These are phyloP conservation scores for Starmerella floricola DNA, from an alignment of 805 yeast species.

Conservation along the genomic window DNA sequence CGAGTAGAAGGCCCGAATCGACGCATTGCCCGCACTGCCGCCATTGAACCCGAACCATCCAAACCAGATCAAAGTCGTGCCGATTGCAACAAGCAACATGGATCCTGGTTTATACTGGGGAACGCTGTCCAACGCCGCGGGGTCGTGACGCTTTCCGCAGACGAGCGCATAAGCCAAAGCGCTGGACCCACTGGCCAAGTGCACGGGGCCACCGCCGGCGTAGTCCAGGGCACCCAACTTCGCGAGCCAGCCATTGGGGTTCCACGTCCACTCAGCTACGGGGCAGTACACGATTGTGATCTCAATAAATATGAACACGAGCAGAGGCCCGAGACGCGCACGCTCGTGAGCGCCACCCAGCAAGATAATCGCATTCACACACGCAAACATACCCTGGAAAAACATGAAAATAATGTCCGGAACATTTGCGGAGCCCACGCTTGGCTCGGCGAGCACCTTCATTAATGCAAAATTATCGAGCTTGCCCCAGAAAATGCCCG, in stretches of 20 bases:
- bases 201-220: slow-evolving; percentile 99
- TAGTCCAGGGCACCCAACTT: slow-evolving; percentile 79
- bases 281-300: slow-evolving; percentile 93
- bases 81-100: slow-evolving; percentile 78
- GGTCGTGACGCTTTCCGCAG: slow-evolving; percentile 84
- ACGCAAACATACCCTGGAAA: slow-evolving; percentile 95
- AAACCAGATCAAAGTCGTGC: slow-evolving; percentile 91
- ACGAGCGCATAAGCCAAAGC: slow-evolving; percentile 87
- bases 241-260: slow-evolving; percentile 79
- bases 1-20: slow-evolving; percentile 91
- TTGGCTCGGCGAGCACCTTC: slow-evolving; percentile 71
- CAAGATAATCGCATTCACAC: slow-evolving; percentile 84
- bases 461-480: slow-evolving; percentile 68
- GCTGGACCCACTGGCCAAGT: slow-evolving; percentile 85
- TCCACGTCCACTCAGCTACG: slow-evolving; percentile 97
- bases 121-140: slow-evolving; percentile 43
- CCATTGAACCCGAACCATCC: slow-evolving; percentile 99
- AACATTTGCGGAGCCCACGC: slow-evolving; percentile 43
- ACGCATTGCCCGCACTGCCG: slow-evolving; percentile 90
- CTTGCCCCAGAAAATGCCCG: slow-evolving; percentile 65
- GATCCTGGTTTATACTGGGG: slow-evolving; percentile 93
- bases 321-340: slow-evolving; percentile 91
- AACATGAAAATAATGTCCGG: slow-evolving; percentile 86
- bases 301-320: slow-evolving; percentile 89
- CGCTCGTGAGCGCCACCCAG: slow-evolving; percentile 97